These are phyloP conservation scores for Passalora sequoiae DNA, from an alignment of 2,329 filamentous ascomycete genomes.

Conservation along the genomic window DNA sequence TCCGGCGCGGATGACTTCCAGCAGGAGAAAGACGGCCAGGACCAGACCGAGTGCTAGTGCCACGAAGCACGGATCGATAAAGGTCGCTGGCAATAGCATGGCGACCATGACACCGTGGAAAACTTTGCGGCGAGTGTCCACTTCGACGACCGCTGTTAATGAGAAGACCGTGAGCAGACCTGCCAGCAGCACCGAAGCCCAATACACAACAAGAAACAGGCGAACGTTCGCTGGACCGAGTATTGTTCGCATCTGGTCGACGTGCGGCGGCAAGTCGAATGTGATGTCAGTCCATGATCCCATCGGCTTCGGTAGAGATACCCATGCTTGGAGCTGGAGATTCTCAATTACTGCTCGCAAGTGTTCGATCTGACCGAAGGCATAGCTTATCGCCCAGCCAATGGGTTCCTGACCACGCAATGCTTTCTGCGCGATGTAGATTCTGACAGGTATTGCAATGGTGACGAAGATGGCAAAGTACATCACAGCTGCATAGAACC, in stretches of 20 bases:
- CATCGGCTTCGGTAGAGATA: constrained; percentile 58
- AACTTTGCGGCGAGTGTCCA: constrained; percentile 92
- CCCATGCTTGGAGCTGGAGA: constrained; percentile 67
- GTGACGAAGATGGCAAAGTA: constrained; percentile 63
- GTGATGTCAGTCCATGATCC: constrained; percentile 17
- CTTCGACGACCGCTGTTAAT: constrained; percentile 78
- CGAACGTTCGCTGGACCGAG: constrained; percentile 76
- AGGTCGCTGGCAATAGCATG: constrained; percentile 86
- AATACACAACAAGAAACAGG: constrained; percentile 72
- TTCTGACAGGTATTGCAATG: constrained; percentile 66
- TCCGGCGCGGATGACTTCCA: constrained; percentile 84
- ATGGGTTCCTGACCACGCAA: constrained; percentile 73
- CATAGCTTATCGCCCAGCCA: constrained; percentile 86
- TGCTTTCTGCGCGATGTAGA: constrained; percentile 62
- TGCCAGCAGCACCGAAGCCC: constrained; percentile 59
- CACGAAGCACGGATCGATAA: constrained; percentile 78
- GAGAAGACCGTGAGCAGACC: constrained; percentile 72
- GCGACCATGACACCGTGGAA: constrained; percentile 98
- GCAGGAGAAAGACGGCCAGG: constrained; percentile 76
- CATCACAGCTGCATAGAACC: constrained; percentile 74
- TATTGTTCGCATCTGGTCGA: constrained; percentile 55
- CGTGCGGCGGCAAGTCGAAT: constrained; percentile 40
- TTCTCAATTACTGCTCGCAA: constrained; percentile 68
- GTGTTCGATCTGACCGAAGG: constrained; percentile 70
- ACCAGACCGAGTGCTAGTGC: constrained; percentile 74